Conservation (phyloP, 2,329 filamentous ascomycete species). For the Ceratocystis diversiconidia region DNA sequence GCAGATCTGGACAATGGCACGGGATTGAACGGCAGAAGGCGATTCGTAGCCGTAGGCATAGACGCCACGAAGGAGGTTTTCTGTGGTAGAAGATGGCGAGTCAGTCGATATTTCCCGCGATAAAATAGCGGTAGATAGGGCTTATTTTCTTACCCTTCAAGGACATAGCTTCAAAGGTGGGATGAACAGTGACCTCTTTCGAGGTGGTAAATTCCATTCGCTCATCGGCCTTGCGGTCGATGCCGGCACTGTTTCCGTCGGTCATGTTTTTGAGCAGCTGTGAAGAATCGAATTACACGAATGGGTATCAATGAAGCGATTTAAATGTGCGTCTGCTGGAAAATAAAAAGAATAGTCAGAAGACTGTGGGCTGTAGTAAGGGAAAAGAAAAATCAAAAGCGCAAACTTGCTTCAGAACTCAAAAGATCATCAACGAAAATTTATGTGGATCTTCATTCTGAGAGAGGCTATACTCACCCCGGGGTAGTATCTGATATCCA, state of each 20-base stretch:
- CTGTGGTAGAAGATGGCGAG: slow-evolving; percentile 26
- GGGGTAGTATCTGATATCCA: background rate
- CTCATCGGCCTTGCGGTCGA: slow-evolving; percentile 89
- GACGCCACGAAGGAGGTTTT: slow-evolving; percentile 89
- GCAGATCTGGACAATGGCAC: slow-evolving; percentile 96
- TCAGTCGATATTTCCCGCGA: background rate
- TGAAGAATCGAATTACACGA: no score
- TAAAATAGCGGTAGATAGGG: no score
- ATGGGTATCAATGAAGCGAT: background rate
- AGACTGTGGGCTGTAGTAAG: background rate
- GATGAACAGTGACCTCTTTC: slow-evolving; percentile 90
- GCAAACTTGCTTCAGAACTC: background rate
- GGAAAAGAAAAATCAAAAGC: background rate
- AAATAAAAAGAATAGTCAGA: background rate
- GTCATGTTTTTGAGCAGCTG: slow-evolving; percentile 46
- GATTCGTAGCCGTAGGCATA: slow-evolving; percentile 99
- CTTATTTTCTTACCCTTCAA: slow-evolving; percentile 50
- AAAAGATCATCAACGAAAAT: background rate
- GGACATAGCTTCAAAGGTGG: slow-evolving; percentile 91
- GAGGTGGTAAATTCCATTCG: slow-evolving; percentile 97
- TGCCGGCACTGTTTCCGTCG: slow-evolving; percentile 45
- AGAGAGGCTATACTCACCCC: background rate
- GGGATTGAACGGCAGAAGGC: slow-evolving; percentile 91
- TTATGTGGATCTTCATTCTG: background rate
- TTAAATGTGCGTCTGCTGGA: slow-evolving; percentile 24